Evolutionary conservation across 2,329 filamentous ascomycete genomes (phyloP).

Genomic region (Diaporthe capsici): DNA sequence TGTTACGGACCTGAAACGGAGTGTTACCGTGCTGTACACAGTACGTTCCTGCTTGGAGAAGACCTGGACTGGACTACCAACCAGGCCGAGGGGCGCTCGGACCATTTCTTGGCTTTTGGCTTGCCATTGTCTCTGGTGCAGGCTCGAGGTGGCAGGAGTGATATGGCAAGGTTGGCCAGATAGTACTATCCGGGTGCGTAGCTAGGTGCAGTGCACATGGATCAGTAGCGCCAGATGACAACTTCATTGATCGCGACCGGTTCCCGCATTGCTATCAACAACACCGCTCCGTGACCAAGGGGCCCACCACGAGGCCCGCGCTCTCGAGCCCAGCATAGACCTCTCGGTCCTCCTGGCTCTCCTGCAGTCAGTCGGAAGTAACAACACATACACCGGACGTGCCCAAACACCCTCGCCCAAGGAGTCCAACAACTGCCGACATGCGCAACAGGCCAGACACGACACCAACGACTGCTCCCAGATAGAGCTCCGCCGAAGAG

Average conservation of each 20-base stretch:
- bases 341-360: conserved; percentile 13
- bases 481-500: conserved; percentile 33
- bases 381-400: conserved; percentile 19
- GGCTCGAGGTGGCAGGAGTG: not conserved
- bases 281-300: conserved; percentile 26
- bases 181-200: not conserved
- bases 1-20: conserved; percentile 26
- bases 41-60: not conserved
- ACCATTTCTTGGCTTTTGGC: conserved; percentile 15
- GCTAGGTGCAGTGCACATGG: conserved; percentile 13
- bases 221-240: conserved; percentile 37
- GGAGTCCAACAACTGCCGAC: conserved; percentile 6
- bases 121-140: conserved; percentile 2
- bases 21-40: not conserved
- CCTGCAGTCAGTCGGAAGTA: not conserved
- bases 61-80: not conserved
- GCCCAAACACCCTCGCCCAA: conserved; percentile 16
- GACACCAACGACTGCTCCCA: conserved; percentile 16
- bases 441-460: conserved; percentile 29
- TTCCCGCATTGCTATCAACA: conserved; percentile 32
- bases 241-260: conserved; percentile 35
- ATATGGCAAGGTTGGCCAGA: conserved; percentile 25
- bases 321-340: conserved; percentile 22
- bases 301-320: conserved; percentile 33
- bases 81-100: conserved; percentile 6